phyloP scores from a whole-genome alignment of 129 eudicot species.

The Pulicaria dysenterica region DNA sequence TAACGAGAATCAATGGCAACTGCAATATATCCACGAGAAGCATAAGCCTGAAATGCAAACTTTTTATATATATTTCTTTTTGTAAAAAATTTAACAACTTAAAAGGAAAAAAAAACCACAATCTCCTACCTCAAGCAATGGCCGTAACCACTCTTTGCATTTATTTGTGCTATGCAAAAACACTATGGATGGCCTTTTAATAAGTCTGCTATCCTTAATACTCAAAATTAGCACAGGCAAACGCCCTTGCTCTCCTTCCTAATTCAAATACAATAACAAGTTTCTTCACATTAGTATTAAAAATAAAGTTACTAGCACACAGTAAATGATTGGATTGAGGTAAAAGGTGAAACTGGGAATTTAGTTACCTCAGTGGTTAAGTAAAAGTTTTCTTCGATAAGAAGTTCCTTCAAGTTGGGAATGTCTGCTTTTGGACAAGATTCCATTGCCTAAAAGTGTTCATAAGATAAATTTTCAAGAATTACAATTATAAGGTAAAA shows the following conservation, averaged over 20 bases:
- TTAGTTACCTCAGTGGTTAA: constrained; percentile 77
- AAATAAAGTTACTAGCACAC: background rate
- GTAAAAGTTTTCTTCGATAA: constrained; percentile 81
- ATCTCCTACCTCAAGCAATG: constrained; percentile 75
- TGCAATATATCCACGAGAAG: constrained; percentile 89
- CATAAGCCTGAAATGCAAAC: constrained; percentile 68
- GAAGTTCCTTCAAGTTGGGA: constrained; percentile 63
- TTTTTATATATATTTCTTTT: background rate
- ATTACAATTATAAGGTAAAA: background rate
- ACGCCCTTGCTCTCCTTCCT: constrained; percentile 93
- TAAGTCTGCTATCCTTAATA: constrained; percentile 49
- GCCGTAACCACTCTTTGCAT: constrained; percentile 92
- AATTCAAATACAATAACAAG: constrained; percentile 14
- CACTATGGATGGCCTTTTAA: constrained; percentile 77
- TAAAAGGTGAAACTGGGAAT: background rate
- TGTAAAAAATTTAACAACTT: background rate
- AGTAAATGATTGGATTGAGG: background rate
- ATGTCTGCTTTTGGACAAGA: constrained; percentile 80
- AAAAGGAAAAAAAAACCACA: background rate
- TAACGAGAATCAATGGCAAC: constrained; percentile 93
- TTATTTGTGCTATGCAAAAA: constrained; percentile 88
- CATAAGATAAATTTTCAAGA: constrained; percentile 2
- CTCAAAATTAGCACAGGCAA: constrained; percentile 83
- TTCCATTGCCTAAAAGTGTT: constrained; percentile 66
- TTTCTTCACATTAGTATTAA: background rate